Conservation (phyloP, 2,329 filamentous ascomycete genomes). For the Bipolaris victoriae region DNA sequence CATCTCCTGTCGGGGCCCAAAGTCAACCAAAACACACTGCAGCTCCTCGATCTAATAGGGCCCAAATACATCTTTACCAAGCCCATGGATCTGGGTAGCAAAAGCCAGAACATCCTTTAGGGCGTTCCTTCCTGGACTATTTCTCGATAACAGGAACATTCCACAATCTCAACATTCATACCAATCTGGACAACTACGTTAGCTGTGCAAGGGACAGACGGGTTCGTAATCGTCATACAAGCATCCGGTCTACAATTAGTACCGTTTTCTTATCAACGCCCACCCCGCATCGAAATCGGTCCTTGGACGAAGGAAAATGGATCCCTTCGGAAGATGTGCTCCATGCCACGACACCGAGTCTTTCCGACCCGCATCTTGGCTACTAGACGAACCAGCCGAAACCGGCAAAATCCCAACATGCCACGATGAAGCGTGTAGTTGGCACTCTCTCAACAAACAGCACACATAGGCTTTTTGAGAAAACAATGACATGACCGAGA, state of each 20-base stretch:
- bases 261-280: slow-evolving; percentile 22
- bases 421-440: slow-evolving; percentile 33
- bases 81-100: slow-evolving; percentile 54
- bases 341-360: slow-evolving; percentile 46
- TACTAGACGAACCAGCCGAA: slow-evolving; percentile 31
- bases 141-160: slow-evolving; percentile 50
- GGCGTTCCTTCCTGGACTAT: too few relatives aligned
- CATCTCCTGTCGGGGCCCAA: slow-evolving; percentile 57
- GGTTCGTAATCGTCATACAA: slow-evolving; percentile 12
- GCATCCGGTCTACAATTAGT: slow-evolving; percentile 20
- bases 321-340: slow-evolving; percentile 16
- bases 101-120: slow-evolving; percentile 55
- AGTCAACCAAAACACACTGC: slow-evolving; percentile 55
- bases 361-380: slow-evolving; percentile 58
- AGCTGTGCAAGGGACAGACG: slow-evolving; percentile 47
- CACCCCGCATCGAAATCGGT: slow-evolving; percentile 29
- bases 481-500: slow-evolving; percentile 41
- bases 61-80: slow-evolving; percentile 48
- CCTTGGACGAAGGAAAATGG: slow-evolving; percentile 42
- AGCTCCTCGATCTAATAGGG: slow-evolving; percentile 56
- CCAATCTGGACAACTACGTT: slow-evolving; percentile 54
- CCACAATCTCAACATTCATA: slow-evolving; percentile 57
- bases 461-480: slow-evolving; percentile 41
- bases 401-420: slow-evolving; percentile 9
- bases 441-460: slow-evolving; percentile 45